Evolutionary conservation across 768 basidiomycete species (phyloP).

Genomic region (Hygrocybe coccinea): DNA sequence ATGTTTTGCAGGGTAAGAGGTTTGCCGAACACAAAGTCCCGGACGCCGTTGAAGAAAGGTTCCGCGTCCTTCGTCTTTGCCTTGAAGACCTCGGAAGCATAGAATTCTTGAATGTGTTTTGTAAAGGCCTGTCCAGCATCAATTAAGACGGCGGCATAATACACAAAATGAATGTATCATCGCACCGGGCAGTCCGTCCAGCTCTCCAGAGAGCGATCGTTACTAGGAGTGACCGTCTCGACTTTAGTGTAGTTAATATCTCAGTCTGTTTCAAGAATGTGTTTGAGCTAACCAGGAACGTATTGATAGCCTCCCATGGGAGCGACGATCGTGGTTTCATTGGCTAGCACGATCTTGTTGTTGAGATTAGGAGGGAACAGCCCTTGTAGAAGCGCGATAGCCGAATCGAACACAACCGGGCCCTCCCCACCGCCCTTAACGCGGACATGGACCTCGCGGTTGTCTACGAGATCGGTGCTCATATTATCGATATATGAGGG

Average conservation of each 20-base stretch:
- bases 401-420: conserved; percentile 78
- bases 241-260: not conserved
- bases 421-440: conserved; percentile 85
- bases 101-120: conserved; percentile 56
- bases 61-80: conserved; percentile 48
- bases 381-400: conserved; percentile 80
- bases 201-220: conserved; percentile 74
- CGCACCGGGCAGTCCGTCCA: conserved; percentile 59
- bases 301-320: conserved; percentile 86
- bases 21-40: conserved; percentile 69
- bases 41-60: conserved; percentile 63
- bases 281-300: conserved; percentile 51
- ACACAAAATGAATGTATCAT: not conserved
- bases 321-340: conserved; percentile 65
- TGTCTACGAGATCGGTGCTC: conserved; percentile 63
- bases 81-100: conserved; percentile 64
- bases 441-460: conserved; percentile 66
- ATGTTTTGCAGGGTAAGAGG: conserved; percentile 64
- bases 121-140: conserved; percentile 49
- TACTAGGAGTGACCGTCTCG: conserved; percentile 4
- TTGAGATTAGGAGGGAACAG: conserved; percentile 75
- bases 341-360: conserved; percentile 73
- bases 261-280: not conserved
- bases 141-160: not conserved
- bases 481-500: conserved; percentile 65